These are phyloP conservation scores for Erodium moschatum DNA, from an alignment of 441 rosid species.

Conservation along the genomic window DNA sequence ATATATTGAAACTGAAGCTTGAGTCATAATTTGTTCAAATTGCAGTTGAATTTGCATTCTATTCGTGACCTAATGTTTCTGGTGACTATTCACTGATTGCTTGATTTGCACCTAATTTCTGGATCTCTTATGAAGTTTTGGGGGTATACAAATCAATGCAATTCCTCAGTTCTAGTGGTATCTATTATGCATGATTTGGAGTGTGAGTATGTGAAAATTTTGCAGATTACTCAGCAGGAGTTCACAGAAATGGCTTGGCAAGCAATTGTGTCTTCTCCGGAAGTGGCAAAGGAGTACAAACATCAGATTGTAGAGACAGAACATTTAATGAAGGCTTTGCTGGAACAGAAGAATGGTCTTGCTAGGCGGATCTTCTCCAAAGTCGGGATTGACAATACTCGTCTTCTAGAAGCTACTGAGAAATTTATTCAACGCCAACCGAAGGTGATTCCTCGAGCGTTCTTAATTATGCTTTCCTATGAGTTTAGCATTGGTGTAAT, in stretches of 20 bases:
- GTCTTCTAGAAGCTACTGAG: conserved; percentile 83
- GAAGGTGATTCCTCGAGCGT: conserved; percentile 41
- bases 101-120: not conserved
- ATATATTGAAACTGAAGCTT: too few relatives aligned
- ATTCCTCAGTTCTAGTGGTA: too few relatives aligned
- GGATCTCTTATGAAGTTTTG: too few relatives aligned
- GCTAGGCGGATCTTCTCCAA: conserved; percentile 86
- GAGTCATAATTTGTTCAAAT: too few relatives aligned
- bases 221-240: conserved; percentile 85
- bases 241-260: conserved; percentile 99
- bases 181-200: not conserved
- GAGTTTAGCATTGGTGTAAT: too few relatives aligned
- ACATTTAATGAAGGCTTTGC: conserved; percentile 82
- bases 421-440: conserved; percentile 88
- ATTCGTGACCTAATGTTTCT: too few relatives aligned
- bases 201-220: conserved; percentile 5
- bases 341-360: conserved; percentile 99
- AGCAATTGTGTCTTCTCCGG: conserved; percentile 85
- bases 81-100: not conserved
- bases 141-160: too few relatives aligned
- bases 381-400: conserved; percentile 77
- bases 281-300: conserved; percentile 88
- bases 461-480: not conserved
- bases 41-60: too few relatives aligned
- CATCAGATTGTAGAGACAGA: conserved; percentile 98